A percentile compares a stretch with the other conserved stretches of the same genome.
These are phyloP conservation scores for Myrica gale DNA, from an alignment of 306 rosid genomes.

Conservation along the genomic window DNA sequence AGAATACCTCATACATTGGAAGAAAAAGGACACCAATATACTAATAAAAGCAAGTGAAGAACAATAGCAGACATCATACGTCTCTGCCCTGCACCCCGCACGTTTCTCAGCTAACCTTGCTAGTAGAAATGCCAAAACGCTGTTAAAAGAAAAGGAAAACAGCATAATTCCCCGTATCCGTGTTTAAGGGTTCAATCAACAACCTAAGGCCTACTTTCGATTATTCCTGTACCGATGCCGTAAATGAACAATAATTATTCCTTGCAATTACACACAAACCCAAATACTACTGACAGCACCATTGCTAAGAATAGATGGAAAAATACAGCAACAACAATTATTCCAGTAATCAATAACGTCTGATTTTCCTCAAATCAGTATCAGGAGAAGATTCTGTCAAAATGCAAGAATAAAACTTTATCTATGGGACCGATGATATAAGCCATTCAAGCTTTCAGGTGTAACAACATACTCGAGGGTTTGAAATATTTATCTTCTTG, in stretches of 20 bases:
- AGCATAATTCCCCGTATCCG: background rate
- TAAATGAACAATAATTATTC: background rate
- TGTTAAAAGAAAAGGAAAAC: background rate
- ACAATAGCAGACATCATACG: background rate
- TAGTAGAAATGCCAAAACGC: background rate
- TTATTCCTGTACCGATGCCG: background rate
- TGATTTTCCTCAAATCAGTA: background rate
- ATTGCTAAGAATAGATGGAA: background rate
- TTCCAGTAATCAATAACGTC: background rate
- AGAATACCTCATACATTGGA: background rate
- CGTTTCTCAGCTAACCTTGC: background rate
- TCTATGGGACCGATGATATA: background rate
- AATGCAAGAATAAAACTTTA: background rate
- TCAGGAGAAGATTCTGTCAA: background rate
- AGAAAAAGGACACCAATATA: background rate
- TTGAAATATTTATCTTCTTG: conserved; percentile 96
- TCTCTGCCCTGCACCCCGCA: background rate
- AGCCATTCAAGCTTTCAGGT: conserved; percentile 6
- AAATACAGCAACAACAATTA: background rate
- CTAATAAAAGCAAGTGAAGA: background rate
- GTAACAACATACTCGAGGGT: conserved; percentile 78
- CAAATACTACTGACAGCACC: background rate
- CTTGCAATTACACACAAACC: background rate
- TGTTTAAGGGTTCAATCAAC: background rate
- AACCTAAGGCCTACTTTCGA: background rate